These are phyloP conservation scores for Tribonema minus DNA, from an alignment of 108 stramenopile species.

Conservation along the genomic window DNA sequence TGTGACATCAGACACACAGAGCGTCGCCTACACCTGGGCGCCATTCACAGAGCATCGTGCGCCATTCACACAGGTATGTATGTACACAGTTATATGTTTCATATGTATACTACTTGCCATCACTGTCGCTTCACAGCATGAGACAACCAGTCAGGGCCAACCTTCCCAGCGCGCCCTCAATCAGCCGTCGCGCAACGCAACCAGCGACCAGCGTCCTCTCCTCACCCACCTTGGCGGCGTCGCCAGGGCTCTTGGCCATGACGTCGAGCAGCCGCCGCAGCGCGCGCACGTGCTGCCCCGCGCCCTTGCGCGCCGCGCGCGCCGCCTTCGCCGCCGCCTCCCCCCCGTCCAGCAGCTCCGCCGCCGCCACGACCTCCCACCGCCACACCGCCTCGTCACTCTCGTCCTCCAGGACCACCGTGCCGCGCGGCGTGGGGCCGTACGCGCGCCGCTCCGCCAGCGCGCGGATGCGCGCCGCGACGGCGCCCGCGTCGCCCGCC, in stretches of 20 bases:
- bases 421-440: slow-evolving; percentile 13
- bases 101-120: too few relatives aligned
- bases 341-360: too few relatives aligned
- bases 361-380: slow-evolving; percentile 8
- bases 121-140: too few relatives aligned
- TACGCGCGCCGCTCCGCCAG: slow-evolving; percentile 25
- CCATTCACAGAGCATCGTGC: too few relatives aligned
- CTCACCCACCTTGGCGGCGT: slow-evolving; percentile 27
- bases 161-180: neutral
- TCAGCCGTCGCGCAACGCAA: neutral
- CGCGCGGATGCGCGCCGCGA: too few relatives aligned
- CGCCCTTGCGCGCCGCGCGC: slow-evolving; percentile 6
- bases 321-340: slow-evolving; percentile 1
- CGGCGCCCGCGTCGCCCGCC: too few relatives aligned
- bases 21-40: too few relatives aligned
- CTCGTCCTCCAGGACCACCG: slow-evolving; percentile 13
- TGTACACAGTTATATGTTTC: too few relatives aligned
- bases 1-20: too few relatives aligned
- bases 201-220: too few relatives aligned
- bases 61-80: too few relatives aligned
- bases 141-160: too few relatives aligned
- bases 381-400: slow-evolving; percentile 11
- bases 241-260: slow-evolving; percentile 3
- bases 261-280: slow-evolving; percentile 19
- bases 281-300: slow-evolving; percentile 28